Conservation (phyloP, 208 protist species). For the Leishmania lainsoni region DNA sequence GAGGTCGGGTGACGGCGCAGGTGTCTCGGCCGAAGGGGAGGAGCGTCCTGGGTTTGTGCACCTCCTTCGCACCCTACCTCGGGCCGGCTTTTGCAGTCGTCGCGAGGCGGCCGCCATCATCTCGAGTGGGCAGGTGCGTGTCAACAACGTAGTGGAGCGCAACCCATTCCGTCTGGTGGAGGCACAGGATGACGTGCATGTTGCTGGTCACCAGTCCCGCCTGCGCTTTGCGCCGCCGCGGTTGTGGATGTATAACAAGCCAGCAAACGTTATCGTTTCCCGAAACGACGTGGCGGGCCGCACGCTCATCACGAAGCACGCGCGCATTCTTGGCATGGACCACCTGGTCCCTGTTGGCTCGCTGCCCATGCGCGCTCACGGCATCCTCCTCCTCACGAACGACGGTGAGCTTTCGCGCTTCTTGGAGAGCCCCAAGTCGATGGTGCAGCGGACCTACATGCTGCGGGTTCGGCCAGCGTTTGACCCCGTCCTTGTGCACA, state of each 20-base stretch:
- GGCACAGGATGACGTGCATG: slow-evolving; percentile 76
- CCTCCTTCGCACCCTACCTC: slow-evolving; percentile 75
- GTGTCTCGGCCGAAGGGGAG: not conserved
- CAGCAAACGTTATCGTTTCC: slow-evolving; percentile 84
- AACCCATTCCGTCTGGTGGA: slow-evolving; percentile 82
- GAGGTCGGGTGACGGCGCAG: not conserved
- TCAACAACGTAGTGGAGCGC: slow-evolving; percentile 85
- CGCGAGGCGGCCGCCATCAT: slow-evolving; percentile 76
- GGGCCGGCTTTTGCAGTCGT: slow-evolving; percentile 81
- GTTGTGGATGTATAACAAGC: slow-evolving; percentile 92
- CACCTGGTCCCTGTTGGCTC: slow-evolving; percentile 89
- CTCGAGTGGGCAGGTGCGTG: slow-evolving; percentile 79
- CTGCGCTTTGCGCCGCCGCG: slow-evolving; percentile 80
- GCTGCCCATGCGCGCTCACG: slow-evolving; percentile 83
- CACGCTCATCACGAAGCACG: slow-evolving; percentile 78
- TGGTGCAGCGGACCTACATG: slow-evolving; percentile 88
- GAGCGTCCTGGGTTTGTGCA: slow-evolving; percentile 43
- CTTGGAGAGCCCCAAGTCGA: slow-evolving; percentile 73
- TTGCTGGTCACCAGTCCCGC: slow-evolving; percentile 68
- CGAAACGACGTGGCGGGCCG: slow-evolving; percentile 77
- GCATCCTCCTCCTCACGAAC: slow-evolving; percentile 86
- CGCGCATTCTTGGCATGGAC: slow-evolving; percentile 84
- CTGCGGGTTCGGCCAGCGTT: slow-evolving; percentile 83
- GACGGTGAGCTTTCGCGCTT: slow-evolving; percentile 88
- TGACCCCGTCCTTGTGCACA: slow-evolving; percentile 83